Base-by-base conservation (phyloP, 495 filamentous ascomycete species). In the Annulohypoxylon nitens region DNA sequence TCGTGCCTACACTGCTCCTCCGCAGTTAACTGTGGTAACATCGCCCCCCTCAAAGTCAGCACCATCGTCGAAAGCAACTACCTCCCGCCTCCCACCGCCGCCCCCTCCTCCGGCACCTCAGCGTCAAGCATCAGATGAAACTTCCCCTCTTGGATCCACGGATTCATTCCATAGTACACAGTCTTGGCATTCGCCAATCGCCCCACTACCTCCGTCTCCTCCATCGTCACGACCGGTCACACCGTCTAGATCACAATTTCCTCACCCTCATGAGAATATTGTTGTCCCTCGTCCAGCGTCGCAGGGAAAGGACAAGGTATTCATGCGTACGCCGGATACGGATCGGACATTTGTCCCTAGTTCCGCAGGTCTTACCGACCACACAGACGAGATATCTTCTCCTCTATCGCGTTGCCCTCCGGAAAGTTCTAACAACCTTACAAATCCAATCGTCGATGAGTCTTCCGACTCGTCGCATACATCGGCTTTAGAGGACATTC, bases 161-260 rank as follows among this genome's bases (percentile, higher is more conserved):
- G 78, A 82, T 47, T 80, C 81, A 9, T 82, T 90, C 48, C 90
- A 89, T 53, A 91, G 86, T 66, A 82, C 84, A 10, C 80, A 83
- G 30, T 93, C 91, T 3, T 86, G 88, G 73, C 84, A 85, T 53
- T 84, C 85, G n/a, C 79, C 84, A 9, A 75, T 78, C 30, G 81
- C 82, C 12, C 81, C 86, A 26, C 75, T 85, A 18, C 78, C 84
- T 59, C 81, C 85, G 14, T 87, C 88, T 18, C 83, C 86, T 41
- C 79, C 86, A 11, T 76, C 81, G 41, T 82, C 83, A 4, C 77
- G 78, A 6, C 80, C 81, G 2, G 76, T 77, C 10, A 85, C 84
- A 25, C 82, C 84, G 26, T 67, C 76, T 39, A 30, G 8, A 25
- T 18, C 23, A n/a, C 76, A 76, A 23, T 81, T 76, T 48, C 76